phyloP scores from a whole-genome alignment of 2,329 filamentous ascomycete species.

The Claviceps africana region DNA sequence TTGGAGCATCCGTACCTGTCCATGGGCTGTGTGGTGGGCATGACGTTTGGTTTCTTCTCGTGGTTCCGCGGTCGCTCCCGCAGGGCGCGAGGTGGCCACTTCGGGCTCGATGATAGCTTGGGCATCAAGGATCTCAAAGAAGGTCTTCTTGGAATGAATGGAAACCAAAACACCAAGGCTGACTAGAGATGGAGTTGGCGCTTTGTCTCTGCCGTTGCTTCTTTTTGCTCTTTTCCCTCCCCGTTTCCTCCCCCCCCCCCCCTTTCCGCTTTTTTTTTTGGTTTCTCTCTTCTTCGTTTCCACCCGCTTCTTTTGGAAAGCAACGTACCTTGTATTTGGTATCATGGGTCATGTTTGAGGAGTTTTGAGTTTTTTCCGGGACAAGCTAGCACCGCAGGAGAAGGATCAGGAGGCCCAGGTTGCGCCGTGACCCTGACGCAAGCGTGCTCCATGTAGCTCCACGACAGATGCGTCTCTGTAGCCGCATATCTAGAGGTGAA shows the following conservation, averaged over 20 bases:
- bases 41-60: constrained; percentile 37
- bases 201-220: no score
- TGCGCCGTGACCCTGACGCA: not conserved
- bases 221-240: not conserved
- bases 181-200: constrained; percentile 13
- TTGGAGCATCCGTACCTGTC: constrained; percentile 45
- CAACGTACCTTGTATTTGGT: constrained; percentile 3
- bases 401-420: not conserved
- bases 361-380: not conserved
- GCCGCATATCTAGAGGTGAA: not conserved
- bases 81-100: constrained; percentile 41
- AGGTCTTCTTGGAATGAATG: constrained; percentile 40
- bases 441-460: not conserved
- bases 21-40: constrained; percentile 41
- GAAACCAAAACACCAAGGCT: constrained; percentile 22
- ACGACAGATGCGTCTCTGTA: not conserved
- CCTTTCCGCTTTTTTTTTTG: not conserved
- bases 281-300: constrained; percentile 1
- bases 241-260: no score
- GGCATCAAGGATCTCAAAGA: constrained; percentile 45
- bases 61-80: constrained; percentile 43
- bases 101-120: constrained; percentile 45
- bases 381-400: not conserved
- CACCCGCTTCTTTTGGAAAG: constrained; percentile 5
- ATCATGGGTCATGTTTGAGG: constrained; percentile 1